Evolutionary conservation across 2,329 filamentous ascomycete species (phyloP).

Genomic region (Trichophyton verrucosum): DNA sequence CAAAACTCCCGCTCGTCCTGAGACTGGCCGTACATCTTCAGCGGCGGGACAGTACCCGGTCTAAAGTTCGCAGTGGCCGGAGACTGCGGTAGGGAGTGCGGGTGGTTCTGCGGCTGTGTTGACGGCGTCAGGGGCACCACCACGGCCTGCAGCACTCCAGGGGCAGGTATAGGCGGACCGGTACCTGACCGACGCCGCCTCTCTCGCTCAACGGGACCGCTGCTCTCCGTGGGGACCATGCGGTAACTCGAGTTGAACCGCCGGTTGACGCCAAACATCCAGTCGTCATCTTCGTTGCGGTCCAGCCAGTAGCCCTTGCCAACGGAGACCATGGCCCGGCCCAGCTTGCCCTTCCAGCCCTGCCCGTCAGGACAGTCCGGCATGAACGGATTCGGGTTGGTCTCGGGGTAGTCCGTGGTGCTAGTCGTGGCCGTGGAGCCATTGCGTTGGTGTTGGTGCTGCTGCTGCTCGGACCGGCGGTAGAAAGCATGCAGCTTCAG

Average conservation of each 20-base stretch:
- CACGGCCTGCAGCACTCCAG: conserved; percentile 23
- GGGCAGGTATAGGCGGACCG: conserved; percentile 38
- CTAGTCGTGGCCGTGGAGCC: conserved; percentile 30
- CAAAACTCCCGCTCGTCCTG: conserved; percentile 6
- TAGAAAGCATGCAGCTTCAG: conserved; percentile 57
- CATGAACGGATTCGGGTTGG: conserved; percentile 55
- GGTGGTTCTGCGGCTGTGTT: neutral
- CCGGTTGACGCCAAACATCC: conserved; percentile 52
- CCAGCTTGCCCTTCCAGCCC: conserved; percentile 66
- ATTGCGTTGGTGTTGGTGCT: too few species aligned
- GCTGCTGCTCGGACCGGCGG: conserved; percentile 17
- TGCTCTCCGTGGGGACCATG: conserved; percentile 28
- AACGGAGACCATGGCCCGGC: conserved; percentile 63
- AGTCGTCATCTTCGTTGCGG: conserved; percentile 48
- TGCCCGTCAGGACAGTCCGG: conserved; percentile 58
- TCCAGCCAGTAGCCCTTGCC: conserved; percentile 74
- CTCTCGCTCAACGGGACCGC: conserved; percentile 43
- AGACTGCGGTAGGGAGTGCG: neutral
- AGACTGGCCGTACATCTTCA: conserved; percentile 5
- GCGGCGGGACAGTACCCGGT: neutral
- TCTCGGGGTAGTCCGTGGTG: conserved; percentile 24
- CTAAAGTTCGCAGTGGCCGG: neutral
- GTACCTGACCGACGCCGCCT: conserved; percentile 50
- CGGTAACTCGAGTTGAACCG: conserved; percentile 42
- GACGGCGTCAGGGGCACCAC: conserved; percentile 1